phyloP scores from a whole-genome alignment of 306 rosid species.

The Lithocarpus polystachyus region DNA sequence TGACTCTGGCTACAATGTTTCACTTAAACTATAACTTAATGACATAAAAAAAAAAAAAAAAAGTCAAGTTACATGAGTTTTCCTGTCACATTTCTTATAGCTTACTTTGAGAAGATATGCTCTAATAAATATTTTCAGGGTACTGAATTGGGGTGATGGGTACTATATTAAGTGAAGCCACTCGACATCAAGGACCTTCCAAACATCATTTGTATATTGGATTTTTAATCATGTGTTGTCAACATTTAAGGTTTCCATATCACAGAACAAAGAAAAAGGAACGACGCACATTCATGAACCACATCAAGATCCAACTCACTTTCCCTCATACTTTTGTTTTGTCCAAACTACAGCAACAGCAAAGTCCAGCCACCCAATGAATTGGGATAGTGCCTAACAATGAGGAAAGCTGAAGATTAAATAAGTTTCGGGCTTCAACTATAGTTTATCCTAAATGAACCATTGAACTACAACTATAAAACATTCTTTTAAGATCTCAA shows the following conservation, averaged over 20 bases:
- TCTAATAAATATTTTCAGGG: conserved; percentile 33
- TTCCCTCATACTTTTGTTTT: not conserved
- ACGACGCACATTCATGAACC: not conserved
- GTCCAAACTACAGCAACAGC: not conserved
- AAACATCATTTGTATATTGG: not conserved
- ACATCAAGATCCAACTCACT: not conserved
- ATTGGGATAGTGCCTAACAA: not conserved
- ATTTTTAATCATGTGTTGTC: not conserved
- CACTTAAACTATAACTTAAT: not conserved
- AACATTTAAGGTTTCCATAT: not conserved
- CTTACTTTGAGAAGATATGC: not conserved
- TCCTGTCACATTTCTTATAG: not conserved
- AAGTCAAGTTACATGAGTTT: not conserved
- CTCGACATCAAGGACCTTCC: not conserved
- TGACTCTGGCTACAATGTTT: not conserved
- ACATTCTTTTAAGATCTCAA: not conserved
- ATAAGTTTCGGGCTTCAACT: not conserved
- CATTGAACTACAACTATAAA: not conserved
- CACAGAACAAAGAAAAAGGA: not conserved
- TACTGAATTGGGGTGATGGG: conserved; percentile 80
- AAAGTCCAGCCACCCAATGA: not conserved
- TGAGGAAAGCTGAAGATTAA: not conserved
- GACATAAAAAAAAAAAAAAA: not conserved
- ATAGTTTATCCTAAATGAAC: not conserved
- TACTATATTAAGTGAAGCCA: conserved; percentile 33